phyloP scores from a whole-genome alignment of 2,329 filamentous ascomycete genomes.

The Trichoderma koningiopsis region DNA sequence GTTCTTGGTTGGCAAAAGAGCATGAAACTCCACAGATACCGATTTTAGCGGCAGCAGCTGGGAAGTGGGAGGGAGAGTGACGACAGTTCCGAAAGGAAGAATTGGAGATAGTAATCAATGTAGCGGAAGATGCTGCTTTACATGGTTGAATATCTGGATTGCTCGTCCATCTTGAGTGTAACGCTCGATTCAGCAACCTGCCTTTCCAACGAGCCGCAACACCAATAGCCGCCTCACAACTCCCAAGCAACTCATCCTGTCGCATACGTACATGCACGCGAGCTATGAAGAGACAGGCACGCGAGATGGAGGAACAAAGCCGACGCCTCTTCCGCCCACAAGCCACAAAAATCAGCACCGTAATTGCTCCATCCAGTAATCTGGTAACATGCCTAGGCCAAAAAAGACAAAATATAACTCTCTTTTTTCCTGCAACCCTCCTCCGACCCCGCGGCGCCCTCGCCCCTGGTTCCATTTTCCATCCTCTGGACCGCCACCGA shows the following conservation, averaged over 20 bases:
- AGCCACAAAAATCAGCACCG: neutral
- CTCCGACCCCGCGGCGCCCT: conserved; percentile 4
- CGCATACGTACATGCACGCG: neutral
- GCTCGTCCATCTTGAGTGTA: neutral
- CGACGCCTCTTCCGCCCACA: neutral
- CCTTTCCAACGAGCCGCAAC: neutral
- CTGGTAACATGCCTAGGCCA: neutral
- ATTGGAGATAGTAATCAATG: neutral
- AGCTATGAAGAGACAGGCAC: neutral
- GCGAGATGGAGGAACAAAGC: neutral
- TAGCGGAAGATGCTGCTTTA: neutral
- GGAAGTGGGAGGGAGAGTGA: neutral
- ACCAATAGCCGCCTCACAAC: neutral
- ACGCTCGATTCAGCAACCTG: neutral
- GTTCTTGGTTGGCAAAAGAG: neutral
- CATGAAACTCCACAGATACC: neutral
- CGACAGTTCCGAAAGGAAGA: neutral
- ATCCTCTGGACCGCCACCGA: conserved; percentile 12
- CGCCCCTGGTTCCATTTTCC: neutral
- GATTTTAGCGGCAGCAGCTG: neutral
- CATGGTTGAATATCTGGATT: neutral
- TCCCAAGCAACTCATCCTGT: neutral
- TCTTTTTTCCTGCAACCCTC: neutral
- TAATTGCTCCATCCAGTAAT: neutral
- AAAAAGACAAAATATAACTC: neutral